A percentile compares a stretch with the other conserved stretches of the same genome.
phyloP scores from a whole-genome alignment of 192 early-diverging fungal species.

The Gamsiella multidivaricata region DNA sequence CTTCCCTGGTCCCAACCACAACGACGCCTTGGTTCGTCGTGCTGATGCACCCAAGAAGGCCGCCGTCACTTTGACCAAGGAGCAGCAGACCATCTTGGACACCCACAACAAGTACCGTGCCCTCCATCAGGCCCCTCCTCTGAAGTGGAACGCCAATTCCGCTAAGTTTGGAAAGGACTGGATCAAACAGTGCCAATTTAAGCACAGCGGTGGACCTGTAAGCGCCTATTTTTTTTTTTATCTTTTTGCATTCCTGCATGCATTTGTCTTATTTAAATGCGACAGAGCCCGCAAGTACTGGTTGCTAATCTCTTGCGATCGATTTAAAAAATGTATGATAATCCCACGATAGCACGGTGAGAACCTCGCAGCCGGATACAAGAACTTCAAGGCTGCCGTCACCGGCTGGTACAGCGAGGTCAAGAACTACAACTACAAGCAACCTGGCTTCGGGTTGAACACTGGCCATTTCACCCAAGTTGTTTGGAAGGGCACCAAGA shows the following conservation, averaged over 20 bases:
- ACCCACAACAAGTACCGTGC: constrained; percentile 57
- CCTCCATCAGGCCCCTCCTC: constrained; percentile 43
- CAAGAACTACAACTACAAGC: constrained; percentile 55
- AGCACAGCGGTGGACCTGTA: constrained; percentile 51
- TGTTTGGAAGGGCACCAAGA: constrained; percentile 52
- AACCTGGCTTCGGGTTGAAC: constrained; percentile 41
- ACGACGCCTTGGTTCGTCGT: constrained; percentile 15
- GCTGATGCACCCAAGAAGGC: constrained; percentile 7
- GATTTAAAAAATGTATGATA: no score
- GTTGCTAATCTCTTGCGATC: no score
- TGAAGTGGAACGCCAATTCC: constrained; percentile 53
- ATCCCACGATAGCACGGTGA: constrained; percentile 48
- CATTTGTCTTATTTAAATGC: constrained; percentile 3
- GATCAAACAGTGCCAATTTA: constrained; percentile 53
- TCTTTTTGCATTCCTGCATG: neutral
- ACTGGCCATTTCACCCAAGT: constrained; percentile 65
- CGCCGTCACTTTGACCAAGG: constrained; percentile 9
- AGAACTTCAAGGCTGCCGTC: constrained; percentile 35
- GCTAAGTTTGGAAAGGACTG: constrained; percentile 54
- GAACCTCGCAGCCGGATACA: constrained; percentile 61
- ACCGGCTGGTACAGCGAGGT: constrained; percentile 60
- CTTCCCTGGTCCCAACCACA: constrained; percentile 11
- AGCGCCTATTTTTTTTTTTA: neutral
- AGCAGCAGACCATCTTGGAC: constrained; percentile 44
- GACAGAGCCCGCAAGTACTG: no score